A percentile compares a stretch with the other conserved stretches of the same genome.
These are phyloP conservation scores for Globisporangium barbulae DNA, from an alignment of 352 stramenopile species.

Conservation along the genomic window DNA sequence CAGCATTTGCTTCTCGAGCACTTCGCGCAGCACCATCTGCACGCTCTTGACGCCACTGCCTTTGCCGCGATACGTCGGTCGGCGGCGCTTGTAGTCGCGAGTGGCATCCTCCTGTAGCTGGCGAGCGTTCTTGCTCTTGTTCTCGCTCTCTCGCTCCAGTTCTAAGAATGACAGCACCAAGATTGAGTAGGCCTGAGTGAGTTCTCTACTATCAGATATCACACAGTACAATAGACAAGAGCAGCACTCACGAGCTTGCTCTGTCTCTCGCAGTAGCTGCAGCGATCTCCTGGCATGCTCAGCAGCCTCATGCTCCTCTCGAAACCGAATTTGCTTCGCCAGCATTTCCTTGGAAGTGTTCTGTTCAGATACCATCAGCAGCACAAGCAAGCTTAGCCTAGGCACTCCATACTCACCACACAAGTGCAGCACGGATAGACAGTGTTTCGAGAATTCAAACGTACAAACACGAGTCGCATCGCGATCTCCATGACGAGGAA, in stretches of 20 bases:
- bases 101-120: slow-evolving; percentile 4
- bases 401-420: background rate
- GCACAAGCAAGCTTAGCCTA: background rate
- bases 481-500: slow-evolving; percentile 70
- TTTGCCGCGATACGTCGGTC: slow-evolving; percentile 51
- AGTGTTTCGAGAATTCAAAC: slow-evolving; percentile 10
- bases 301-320: slow-evolving; percentile 5
- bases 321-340: slow-evolving; percentile 15
- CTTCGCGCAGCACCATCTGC: slow-evolving; percentile 42
- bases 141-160: background rate
- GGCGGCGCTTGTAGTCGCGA: slow-evolving; percentile 49
- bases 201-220: background rate
- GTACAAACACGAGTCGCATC: slow-evolving; percentile 47
- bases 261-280: slow-evolving; percentile 7
- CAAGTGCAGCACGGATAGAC: background rate
- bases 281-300: background rate
- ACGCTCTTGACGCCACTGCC: slow-evolving; percentile 32
- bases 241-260: slow-evolving; percentile 11
- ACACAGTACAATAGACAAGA: background rate
- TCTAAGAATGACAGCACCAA: background rate
- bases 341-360: slow-evolving; percentile 12
- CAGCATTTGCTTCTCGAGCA: slow-evolving; percentile 67
- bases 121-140: background rate
- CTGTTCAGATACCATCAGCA: background rate
- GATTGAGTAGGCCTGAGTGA: background rate